phyloP scores from a whole-genome alignment of 192 early-diverging fungal genomes.

The Backusella psychrophila region DNA sequence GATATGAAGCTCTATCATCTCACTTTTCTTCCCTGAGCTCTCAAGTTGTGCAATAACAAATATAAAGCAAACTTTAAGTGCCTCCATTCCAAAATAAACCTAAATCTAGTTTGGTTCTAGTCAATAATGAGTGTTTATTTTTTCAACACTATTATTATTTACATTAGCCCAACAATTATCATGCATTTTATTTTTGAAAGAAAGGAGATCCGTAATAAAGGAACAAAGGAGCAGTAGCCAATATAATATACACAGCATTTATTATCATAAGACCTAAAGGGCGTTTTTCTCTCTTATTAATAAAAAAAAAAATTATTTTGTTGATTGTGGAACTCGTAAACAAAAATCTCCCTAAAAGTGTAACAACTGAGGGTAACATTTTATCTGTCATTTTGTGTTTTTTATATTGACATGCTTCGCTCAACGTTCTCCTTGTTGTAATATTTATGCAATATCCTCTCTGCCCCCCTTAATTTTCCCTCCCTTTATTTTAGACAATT shows the following conservation, averaged over 20 bases:
- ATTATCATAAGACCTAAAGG: background rate
- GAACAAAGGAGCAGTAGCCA: background rate
- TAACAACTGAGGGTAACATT: background rate
- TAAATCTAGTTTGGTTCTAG: background rate
- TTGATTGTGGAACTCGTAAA: background rate
- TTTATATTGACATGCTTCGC: background rate
- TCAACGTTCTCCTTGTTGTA: background rate
- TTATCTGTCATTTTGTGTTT: background rate
- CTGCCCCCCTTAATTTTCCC: background rate
- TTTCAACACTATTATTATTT: background rate
- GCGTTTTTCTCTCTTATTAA: background rate
- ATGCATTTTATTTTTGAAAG: background rate
- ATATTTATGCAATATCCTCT: background rate
- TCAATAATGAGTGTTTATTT: background rate
- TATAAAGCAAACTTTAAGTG: background rate
- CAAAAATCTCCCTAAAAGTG: background rate
- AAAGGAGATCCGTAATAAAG: background rate
- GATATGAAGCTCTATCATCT: background rate
- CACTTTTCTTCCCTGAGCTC: background rate
- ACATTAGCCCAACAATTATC: background rate
- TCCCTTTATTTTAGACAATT: conserved; percentile 3
- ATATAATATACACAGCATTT: background rate
- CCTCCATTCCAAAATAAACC: background rate
- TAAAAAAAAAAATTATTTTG: background rate
- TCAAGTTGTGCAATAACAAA: conserved; percentile 1